These are phyloP conservation scores for Chenopodium formosanum DNA, from an alignment of 148 eudicot genomes.

Conservation along the genomic window DNA sequence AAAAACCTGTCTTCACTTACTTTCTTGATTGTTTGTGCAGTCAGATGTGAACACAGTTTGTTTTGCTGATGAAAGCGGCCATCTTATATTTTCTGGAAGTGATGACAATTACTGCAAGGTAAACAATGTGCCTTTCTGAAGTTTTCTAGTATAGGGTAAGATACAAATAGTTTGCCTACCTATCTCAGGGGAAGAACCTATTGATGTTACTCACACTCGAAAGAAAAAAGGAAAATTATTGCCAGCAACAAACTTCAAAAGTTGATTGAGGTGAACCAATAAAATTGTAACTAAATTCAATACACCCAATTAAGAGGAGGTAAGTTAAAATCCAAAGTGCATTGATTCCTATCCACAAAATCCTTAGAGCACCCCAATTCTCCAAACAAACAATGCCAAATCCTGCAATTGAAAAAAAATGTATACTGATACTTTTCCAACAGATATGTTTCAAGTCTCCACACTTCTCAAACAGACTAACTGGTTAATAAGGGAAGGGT, in stretches of 20 bases:
- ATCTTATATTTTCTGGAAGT: slow-evolving; percentile 76
- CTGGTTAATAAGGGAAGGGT: no score
- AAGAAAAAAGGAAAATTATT: neutral
- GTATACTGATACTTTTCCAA: no score
- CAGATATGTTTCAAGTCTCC: no score
- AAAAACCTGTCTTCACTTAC: neutral
- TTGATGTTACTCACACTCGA: neutral
- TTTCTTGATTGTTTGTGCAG: slow-evolving; percentile 41
- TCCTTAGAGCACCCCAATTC: neutral
- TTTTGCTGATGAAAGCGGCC: slow-evolving; percentile 82
- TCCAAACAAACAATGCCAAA: neutral
- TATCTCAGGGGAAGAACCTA: neutral
- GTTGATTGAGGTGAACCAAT: neutral
- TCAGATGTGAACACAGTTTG: slow-evolving; percentile 88
- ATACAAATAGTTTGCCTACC: neutral
- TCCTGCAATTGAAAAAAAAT: neutral
- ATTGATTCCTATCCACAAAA: neutral
- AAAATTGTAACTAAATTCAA: no score
- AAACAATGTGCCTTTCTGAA: slow-evolving; percentile 18
- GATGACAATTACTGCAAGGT: slow-evolving; percentile 83
- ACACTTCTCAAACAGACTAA: no score
- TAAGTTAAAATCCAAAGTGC: neutral
- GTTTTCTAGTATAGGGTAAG: neutral
- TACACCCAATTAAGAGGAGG: neutral
- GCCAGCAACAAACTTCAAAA: neutral